A percentile compares a stretch with the other conserved stretches of the same genome.
Conservation (phyloP, 139 green algal species). For the Chlorella ohadii region DNA sequence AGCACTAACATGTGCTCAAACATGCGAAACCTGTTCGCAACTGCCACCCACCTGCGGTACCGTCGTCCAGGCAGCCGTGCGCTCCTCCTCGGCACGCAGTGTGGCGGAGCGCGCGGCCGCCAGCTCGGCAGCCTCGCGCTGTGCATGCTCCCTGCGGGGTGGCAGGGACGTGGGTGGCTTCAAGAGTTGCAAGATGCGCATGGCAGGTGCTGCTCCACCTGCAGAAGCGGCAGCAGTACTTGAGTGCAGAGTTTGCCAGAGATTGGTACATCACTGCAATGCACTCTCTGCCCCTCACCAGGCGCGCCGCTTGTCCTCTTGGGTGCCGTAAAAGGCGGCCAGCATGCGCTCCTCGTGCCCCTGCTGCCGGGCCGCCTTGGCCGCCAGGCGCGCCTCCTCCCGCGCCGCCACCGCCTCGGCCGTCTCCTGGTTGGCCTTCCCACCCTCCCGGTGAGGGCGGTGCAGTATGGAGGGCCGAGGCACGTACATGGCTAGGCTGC, state of each 20-base stretch:
- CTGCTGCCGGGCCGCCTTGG: background rate
- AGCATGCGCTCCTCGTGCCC: conserved; percentile 21
- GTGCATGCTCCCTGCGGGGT: background rate
- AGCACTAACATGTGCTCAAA: no score
- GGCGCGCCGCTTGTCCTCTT: conserved; percentile 7
- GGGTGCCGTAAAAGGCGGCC: background rate
- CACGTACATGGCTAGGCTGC: conserved; percentile 3
- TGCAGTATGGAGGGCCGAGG: conserved; percentile 14
- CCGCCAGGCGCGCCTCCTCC: conserved; percentile 9
- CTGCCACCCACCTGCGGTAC: no score
- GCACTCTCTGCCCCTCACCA: background rate
- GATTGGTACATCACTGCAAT: no score
- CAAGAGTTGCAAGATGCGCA: background rate
- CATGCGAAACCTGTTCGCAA: no score
- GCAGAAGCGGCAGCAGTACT: no score
- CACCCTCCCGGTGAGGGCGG: background rate
- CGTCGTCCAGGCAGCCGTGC: background rate
- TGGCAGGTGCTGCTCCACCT: no score
- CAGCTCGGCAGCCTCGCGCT: conserved; percentile 16
- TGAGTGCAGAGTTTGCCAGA: no score
- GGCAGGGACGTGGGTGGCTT: background rate
- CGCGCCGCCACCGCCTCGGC: background rate
- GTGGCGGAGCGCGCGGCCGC: background rate
- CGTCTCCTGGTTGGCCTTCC: conserved; percentile 8
- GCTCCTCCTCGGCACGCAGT: background rate